These are phyloP conservation scores for Penicillium sp. DNA, from an alignment of 2,329 filamentous ascomycete species.

Conservation along the genomic window DNA sequence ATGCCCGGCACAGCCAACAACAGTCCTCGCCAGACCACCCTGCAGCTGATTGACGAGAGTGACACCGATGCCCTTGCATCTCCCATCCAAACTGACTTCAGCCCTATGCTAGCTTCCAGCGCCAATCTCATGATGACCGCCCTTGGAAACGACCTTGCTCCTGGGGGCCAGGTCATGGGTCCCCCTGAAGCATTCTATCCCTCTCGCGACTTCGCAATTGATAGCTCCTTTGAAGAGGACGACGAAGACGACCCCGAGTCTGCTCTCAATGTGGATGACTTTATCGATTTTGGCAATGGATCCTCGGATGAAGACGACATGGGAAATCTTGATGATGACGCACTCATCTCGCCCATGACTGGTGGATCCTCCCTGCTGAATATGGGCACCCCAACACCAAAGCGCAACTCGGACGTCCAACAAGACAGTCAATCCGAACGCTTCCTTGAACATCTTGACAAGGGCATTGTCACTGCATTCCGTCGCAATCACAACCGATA, in stretches of 20 bases:
- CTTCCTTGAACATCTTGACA: conserved; percentile 66
- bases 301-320: conserved; percentile 54
- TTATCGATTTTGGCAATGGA: conserved; percentile 65
- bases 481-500: conserved; percentile 58
- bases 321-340: conserved; percentile 52
- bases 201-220: conserved; percentile 56
- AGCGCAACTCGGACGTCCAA: conserved; percentile 31
- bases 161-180: conserved; percentile 64
- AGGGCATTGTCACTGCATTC: conserved; percentile 74
- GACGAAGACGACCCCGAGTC: conserved; percentile 65
- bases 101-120: conserved; percentile 64
- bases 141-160: conserved; percentile 54
- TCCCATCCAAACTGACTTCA: conserved; percentile 37
- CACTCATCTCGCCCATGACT: conserved; percentile 46
- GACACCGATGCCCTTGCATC: conserved; percentile 45
- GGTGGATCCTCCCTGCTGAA: conserved; percentile 42
- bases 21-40: conserved; percentile 41
- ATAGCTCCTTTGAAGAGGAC: conserved; percentile 60
- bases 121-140: conserved; percentile 78
- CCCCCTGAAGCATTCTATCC: conserved; percentile 76
- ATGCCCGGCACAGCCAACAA: conserved; percentile 44
- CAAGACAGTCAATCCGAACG: conserved; percentile 45
- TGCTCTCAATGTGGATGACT: conserved; percentile 66
- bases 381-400: conserved; percentile 38
- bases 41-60: conserved; percentile 45